Base-by-base conservation (phyloP, 23 red algal genomes). In the Gracilaria caudata region DNA sequence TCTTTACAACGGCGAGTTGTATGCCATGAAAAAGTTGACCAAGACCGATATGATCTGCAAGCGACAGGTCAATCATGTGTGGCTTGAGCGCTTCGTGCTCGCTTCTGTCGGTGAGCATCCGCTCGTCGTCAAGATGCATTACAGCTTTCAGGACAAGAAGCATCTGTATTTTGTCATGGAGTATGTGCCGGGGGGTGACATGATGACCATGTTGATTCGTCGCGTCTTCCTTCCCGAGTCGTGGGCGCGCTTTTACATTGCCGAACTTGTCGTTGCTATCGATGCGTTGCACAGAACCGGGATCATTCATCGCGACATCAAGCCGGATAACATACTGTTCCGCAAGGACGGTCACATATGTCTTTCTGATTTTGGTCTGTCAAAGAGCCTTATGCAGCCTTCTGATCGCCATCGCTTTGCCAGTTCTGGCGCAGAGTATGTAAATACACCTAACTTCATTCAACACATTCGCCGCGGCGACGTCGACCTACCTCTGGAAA, bases 291-390 rank as follows among this genome's bases (percentile, higher is more conserved):
- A 99, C 47, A 43, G 85, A 21, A 83, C 90, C 1, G 97, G 97
- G 11, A 89, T 96, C 58, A 99, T 94, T 19, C 97, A 99, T 82
- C 92, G 97, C 25, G 97, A 99, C 51, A 94, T 99, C 84, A 99
- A 99, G 51, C 97, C 97, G 0, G 97, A 99, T 61, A 99, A 99
- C 77, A 89, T 99, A 41, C 65, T 99, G 43, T 92, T 99, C 71
- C 93, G 82, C 19, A 78, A 74, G 47, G 68, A 84, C 16, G 97
- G 97, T 7, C 97, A 99, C 75, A 89, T 95, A 38, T 85, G 94
- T 51, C 77, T 99, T 25, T 89, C 88, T 40, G 97, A 99, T 72
- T 99, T 99, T 92, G 97, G 97, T 23, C 81, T 99, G 17, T 86
- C 82, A 25, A 95, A 95, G 71, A 75, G 78, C 13, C 81, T 95